Conservation (phyloP, 371 early-diverging fungal genomes). For the Batkoa obscura region DNA sequence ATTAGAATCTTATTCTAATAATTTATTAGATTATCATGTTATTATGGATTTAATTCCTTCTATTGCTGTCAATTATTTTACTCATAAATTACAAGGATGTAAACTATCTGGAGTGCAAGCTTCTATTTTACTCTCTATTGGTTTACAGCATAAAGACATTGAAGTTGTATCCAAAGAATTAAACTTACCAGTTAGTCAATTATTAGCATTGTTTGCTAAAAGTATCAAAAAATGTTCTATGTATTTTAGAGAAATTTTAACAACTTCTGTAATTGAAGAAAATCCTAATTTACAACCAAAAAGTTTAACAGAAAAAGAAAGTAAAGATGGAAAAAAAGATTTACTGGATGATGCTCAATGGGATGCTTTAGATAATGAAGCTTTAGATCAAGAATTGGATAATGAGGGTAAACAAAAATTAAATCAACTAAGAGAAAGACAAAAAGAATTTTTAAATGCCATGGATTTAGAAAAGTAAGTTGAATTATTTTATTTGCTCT, state of each 20-base stretch:
- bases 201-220: constrained; percentile 87
- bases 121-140: constrained; percentile 67
- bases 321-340: constrained; percentile 8
- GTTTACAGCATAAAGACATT: constrained; percentile 77
- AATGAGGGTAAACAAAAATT: constrained; percentile 57
- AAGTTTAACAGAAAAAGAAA: not conserved
- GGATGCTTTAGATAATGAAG: constrained; percentile 50
- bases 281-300: constrained; percentile 10
- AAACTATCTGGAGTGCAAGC: constrained; percentile 74
- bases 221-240: constrained; percentile 55
- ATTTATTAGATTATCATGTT: constrained; percentile 91
- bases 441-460: constrained; percentile 63
- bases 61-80: constrained; percentile 61
- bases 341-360: constrained; percentile 61
- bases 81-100: constrained; percentile 31
- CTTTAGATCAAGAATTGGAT: constrained; percentile 56
- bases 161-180: constrained; percentile 74
- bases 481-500: too few species aligned
- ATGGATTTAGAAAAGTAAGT: not conserved
- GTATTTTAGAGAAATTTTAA: constrained; percentile 35
- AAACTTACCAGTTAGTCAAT: constrained; percentile 59
- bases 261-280: constrained; percentile 11
- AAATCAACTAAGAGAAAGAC: constrained; percentile 40
- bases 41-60: constrained; percentile 79
- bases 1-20: constrained; percentile 81